Base-by-base conservation (phyloP, 495 filamentous ascomycete genomes). In the Aspergillus panamensis region DNA sequence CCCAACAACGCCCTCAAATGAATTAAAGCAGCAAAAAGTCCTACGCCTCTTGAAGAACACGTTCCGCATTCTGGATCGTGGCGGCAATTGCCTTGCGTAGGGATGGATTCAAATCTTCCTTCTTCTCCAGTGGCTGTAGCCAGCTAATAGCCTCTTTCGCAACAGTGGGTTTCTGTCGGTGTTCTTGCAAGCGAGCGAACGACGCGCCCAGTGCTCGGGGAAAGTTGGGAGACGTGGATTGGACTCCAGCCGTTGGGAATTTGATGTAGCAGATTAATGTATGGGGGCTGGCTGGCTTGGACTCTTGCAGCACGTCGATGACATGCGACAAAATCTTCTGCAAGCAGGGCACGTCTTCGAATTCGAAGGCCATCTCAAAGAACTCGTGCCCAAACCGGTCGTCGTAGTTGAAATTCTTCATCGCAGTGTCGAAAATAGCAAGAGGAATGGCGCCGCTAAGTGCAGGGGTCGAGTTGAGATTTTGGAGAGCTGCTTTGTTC, bases 381-480 rank as follows among this genome's bases (percentile, higher is more conserved):
- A 97, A 96, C 10, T 83, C 74, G 58, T 84, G 81, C 1, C 84
- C 91, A 30, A 92, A 80, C 0, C 72, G 68, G 3, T 84, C 64
- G 55, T 84, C 83, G 33, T 69, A 80, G 74, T 66, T 82, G 53
- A 89, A 86, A 66, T 94, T 81, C 65, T 89, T 92, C 78, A 87
- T 85, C 1, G 91, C 89, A 13, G 88, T 81, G 66, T 96, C 92
- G 61, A 97, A 97, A 37, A 97, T 89, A 31, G 93, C 92, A 48
- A 92, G 80, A 3, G 95, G 92, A 60, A 97, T 95, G 5, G 92
- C 92, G 8, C 94, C 94, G 48, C 86, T 88, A 31, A 97, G 75
- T 13, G 89, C 90, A 10, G 94, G 91, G 40, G 90, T 90, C 51
- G 86, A 80, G 44, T 84, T 82, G 8, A 95, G 82, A 59, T 86